A percentile compares a stretch with the other conserved stretches of the same genome.
phyloP scores from a whole-genome alignment of 2,329 filamentous ascomycete genomes.

The Chaetothyriales sp. region DNA sequence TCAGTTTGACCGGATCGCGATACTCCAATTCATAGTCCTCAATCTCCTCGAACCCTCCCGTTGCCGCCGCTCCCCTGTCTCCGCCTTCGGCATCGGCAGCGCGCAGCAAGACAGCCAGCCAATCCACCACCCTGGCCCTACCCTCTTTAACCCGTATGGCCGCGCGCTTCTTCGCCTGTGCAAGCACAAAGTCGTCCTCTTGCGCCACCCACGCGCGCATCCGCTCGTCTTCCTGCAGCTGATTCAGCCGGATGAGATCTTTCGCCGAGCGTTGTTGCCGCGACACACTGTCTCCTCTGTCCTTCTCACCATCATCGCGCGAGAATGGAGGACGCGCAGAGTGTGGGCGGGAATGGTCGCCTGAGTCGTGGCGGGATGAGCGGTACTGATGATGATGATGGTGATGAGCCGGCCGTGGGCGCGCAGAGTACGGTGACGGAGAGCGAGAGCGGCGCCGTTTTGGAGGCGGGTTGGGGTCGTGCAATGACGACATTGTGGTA shows the following conservation, averaged over 20 bases:
- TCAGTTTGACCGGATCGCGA: slow-evolving; percentile 65
- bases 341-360: background rate
- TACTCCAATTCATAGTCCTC: slow-evolving; percentile 64
- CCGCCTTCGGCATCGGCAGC: slow-evolving; percentile 51
- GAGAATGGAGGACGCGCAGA: too few species aligned
- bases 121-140: slow-evolving; percentile 83
- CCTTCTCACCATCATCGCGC: too few species aligned
- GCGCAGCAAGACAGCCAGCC: slow-evolving; percentile 77
- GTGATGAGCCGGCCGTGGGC: background rate
- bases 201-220: slow-evolving; percentile 76
- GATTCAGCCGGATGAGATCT: slow-evolving; percentile 35
- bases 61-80: background rate
- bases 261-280: slow-evolving; percentile 19
- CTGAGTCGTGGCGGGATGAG: background rate
- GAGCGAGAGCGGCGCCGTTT: slow-evolving; percentile 1
- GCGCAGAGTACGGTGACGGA: background rate
- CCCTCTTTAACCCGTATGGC: slow-evolving; percentile 86
- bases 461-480: background rate
- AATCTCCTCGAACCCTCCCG: slow-evolving; percentile 43
- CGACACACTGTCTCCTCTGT: slow-evolving; percentile 7
- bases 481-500: background rate
- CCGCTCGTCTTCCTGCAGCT: slow-evolving; percentile 62
- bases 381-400: too few species aligned
- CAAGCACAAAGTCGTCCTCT: slow-evolving; percentile 84
- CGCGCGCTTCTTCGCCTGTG: slow-evolving; percentile 96